These are phyloP conservation scores for Podospora bellae-mahoneyi DNA, from an alignment of 495 filamentous ascomycete genomes.

Conservation along the genomic window DNA sequence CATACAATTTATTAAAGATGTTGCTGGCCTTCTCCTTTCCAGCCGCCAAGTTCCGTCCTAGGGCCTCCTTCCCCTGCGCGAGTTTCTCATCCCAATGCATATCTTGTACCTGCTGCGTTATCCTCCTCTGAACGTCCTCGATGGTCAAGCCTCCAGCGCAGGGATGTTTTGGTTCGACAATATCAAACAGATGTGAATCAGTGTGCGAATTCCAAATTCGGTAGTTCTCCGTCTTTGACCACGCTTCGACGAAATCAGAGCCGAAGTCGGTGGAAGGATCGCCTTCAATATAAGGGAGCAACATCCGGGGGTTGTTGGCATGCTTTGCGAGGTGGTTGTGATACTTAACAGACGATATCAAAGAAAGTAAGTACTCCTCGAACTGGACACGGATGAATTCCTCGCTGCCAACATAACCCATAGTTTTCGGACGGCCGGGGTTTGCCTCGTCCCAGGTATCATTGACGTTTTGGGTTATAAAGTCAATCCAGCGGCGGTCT, in stretches of 20 bases:
- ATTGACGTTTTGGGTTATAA: conserved; percentile 85
- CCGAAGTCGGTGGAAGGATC: conserved; percentile 83
- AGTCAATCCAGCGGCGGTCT: conserved; percentile 95
- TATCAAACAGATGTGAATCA: conserved; percentile 87
- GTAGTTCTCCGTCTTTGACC: conserved; percentile 86
- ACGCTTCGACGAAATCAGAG: conserved; percentile 69
- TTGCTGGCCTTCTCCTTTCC: conserved; percentile 80
- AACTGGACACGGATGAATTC: conserved; percentile 98
- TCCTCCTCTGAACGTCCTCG: conserved; percentile 87
- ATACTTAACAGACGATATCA: conserved; percentile 87
- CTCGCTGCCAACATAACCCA: conserved; percentile 94
- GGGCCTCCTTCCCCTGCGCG: conserved; percentile 68
- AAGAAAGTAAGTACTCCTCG: conserved; percentile 90
- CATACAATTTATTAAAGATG: conserved; percentile 81
- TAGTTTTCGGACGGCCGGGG: conserved; percentile 81
- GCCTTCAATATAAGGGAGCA: conserved; percentile 68
- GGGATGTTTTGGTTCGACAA: conserved; percentile 88
- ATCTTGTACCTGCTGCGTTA: conserved; percentile 84
- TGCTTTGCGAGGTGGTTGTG: conserved; percentile 69
- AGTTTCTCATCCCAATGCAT: conserved; percentile 85
- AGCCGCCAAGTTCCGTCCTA: conserved; percentile 75
- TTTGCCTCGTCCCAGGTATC: conserved; percentile 96
- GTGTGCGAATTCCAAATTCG: conserved; percentile 68
- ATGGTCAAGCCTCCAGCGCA: conserved; percentile 92
- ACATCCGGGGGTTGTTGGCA: conserved; percentile 54